Conservation (phyloP, 1,284 basidiomycete species). For the Caloboletus inedulis region DNA sequence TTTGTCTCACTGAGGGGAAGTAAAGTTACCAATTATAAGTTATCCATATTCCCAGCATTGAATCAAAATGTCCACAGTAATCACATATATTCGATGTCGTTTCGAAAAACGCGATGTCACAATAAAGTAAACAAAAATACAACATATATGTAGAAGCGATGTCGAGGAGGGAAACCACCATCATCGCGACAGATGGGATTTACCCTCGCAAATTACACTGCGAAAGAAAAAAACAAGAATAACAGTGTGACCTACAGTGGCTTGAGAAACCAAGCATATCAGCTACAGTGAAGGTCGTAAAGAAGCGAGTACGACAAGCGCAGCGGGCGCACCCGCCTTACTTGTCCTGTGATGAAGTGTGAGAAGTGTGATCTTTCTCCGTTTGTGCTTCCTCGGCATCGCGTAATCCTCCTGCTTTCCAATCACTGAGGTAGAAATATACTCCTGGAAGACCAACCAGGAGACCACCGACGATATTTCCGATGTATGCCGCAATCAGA, state of each 20-base stretch:
- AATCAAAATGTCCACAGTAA: not conserved
- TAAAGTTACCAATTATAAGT: too few species aligned
- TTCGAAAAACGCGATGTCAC: not conserved
- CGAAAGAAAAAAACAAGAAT: not conserved
- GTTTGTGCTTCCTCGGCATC: slow-evolving; percentile 36
- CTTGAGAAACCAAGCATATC: not conserved
- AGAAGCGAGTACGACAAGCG: not conserved
- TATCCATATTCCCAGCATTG: not conserved
- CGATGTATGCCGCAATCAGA: slow-evolving; percentile 63
- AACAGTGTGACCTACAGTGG: not conserved
- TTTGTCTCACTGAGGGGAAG: not conserved
- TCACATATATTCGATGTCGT: not conserved
- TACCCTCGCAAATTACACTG: not conserved
- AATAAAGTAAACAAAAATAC: not conserved
- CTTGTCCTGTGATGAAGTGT: slow-evolving; percentile 39
- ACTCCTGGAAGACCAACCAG: slow-evolving; percentile 59
- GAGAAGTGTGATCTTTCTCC: slow-evolving; percentile 17
- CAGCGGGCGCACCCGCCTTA: slow-evolving; percentile 39
- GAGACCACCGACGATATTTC: slow-evolving; percentile 67
- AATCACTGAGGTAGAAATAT: slow-evolving; percentile 61
- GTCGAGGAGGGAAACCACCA: not conserved
- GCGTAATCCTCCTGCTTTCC: slow-evolving; percentile 38
- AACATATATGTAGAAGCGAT: not conserved
- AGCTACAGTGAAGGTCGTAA: not conserved
- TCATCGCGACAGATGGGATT: not conserved